Base-by-base conservation (phyloP, 768 basidiomycete genomes). In the Lentinula sp. region DNA sequence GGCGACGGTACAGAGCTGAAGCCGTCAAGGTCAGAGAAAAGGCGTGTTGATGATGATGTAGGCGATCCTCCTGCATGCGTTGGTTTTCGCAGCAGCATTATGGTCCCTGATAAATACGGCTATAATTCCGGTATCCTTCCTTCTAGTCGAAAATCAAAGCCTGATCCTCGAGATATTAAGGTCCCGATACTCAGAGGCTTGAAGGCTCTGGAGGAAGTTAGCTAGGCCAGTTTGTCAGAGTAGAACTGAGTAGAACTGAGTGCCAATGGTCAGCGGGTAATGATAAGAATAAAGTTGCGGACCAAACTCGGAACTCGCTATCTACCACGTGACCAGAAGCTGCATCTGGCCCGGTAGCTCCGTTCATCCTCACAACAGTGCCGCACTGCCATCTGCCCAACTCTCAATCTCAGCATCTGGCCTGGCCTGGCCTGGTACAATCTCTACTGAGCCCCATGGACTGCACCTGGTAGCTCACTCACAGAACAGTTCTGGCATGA, bases 1-100 rank as follows among this genome's bases (percentile, higher is more conserved):
- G 58, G 21, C 7, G 48, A 35, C 15, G 57, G 21, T 23, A 58
- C 21, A 45, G 58, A 59, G 23, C 46, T 50, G 5, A 59, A 18
- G 16, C 42, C 37, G 34, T 60, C 59, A 4, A 60, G 34, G 35
- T 60, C 59, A 42, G 59, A 37, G 35, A 60, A 60, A 31, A 49
- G 35, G 18, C 59, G 59, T 49, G 59, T 15, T 0, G 59, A 31
- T 28, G 59, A 60, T 8, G 59, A 39, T 28, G 50, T 42, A 16
- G 59, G 50, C 10, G 59, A 60, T 16, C 45, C 46, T 18, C 45
- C 45, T 16, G 46, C 48, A 49, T 21, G 57, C 1, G 46, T 35
- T 48, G 57, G 57, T 32, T 59, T 59, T 3, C 57, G 57, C 9
- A 59, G 57, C 32, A 59, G 37, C 57, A 59, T 59, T 34, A 43